Evolutionary conservation across 306 rosid genomes (phyloP).

Genomic region (Lagenaria siceraria): DNA sequence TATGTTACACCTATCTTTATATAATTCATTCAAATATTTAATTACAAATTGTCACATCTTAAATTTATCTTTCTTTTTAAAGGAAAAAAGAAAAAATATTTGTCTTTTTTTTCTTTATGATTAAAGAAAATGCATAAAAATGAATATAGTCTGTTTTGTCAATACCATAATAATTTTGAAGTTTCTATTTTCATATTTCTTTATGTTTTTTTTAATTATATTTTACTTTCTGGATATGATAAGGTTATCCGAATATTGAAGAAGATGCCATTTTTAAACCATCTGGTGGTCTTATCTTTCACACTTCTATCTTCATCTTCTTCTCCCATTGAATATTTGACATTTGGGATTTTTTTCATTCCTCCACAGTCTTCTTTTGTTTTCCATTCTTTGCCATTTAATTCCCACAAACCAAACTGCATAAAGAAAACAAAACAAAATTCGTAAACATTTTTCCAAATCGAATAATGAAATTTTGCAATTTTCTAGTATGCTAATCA

Average conservation of each 20-base stretch:
- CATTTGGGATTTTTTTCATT: background rate
- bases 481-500: background rate
- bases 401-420: background rate
- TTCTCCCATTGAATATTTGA: background rate
- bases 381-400: background rate
- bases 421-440: background rate
- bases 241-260: slow-evolving; percentile 4
- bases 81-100: too few species aligned
- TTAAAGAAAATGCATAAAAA: too few species aligned
- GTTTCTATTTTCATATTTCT: background rate
- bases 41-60: too few species aligned
- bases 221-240: background rate
- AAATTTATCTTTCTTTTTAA: too few species aligned
- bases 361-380: background rate
- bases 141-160: too few species aligned
- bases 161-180: background rate
- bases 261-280: background rate
- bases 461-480: background rate
- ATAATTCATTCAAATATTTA: too few species aligned
- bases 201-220: background rate
- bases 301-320: slow-evolving; percentile 2
- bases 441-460: background rate
- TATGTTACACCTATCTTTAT: too few species aligned
- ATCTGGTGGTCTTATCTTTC: slow-evolving; percentile 7
- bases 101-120: too few species aligned